Evolutionary conservation across 2,329 filamentous ascomycete species (phyloP).

Genomic region (Parastagonospora avenae): DNA sequence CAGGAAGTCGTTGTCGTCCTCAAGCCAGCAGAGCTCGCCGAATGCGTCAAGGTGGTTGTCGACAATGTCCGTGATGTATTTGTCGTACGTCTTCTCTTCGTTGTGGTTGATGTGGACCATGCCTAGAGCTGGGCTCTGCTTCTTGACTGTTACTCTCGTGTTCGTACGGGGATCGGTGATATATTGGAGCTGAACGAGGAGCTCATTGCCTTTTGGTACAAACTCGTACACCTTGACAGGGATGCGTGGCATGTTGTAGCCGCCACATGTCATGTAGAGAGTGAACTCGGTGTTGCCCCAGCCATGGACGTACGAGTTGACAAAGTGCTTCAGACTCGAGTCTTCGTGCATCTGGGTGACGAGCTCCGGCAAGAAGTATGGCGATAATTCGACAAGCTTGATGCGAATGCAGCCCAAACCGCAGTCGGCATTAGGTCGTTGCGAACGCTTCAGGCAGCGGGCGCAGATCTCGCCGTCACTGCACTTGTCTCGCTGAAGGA

Average conservation of each 20-base stretch:
- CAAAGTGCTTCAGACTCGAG: conserved; percentile 48
- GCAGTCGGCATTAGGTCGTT: conserved; percentile 46
- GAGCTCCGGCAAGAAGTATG: conserved; percentile 51
- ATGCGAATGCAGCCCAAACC: conserved; percentile 53
- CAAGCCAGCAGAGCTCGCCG: conserved; percentile 50
- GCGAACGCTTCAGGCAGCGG: conserved; percentile 46
- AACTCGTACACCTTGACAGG: conserved; percentile 55
- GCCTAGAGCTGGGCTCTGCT: conserved; percentile 53
- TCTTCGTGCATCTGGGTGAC: conserved; percentile 51
- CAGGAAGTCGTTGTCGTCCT: conserved; percentile 54
- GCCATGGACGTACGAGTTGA: conserved; percentile 44
- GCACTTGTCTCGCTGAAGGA: conserved; percentile 55
- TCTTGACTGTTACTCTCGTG: conserved; percentile 35
- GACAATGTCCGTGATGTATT: conserved; percentile 51
- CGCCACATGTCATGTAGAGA: conserved; percentile 51
- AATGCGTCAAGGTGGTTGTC: conserved; percentile 49
- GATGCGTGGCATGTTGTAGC: conserved; percentile 49
- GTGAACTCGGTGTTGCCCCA: conserved; percentile 47
- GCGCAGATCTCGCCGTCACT: conserved; percentile 47
- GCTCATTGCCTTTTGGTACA: conserved; percentile 46
- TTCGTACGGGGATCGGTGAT: conserved; percentile 45
- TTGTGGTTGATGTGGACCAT: conserved; percentile 52
- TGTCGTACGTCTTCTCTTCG: conserved; percentile 52
- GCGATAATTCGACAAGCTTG: conserved; percentile 51
- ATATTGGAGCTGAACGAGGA: conserved; percentile 51